Evolutionary conservation across 352 stramenopile species (phyloP), one percentile per base, ranked within the genome.

Genomic region (Phytophthora pistaciae): DNA sequence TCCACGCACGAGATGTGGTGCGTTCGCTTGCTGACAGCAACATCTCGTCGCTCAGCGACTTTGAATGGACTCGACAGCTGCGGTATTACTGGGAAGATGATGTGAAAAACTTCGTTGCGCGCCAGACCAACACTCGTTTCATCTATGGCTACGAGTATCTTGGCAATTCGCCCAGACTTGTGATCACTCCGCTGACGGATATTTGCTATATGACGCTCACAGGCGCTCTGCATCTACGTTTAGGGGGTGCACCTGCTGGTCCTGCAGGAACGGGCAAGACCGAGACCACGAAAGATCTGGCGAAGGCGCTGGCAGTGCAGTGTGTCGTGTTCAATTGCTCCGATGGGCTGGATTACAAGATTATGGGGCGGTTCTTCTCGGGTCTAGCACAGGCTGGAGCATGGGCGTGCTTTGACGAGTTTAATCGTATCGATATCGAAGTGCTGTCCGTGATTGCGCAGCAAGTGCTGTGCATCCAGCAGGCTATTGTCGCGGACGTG

Each of bases 291-390:
- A 98, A 98, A 54, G 96, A 99, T 79, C 73, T 99, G 13, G 96
- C 94, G 20, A 98, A 98, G 70, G 95, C 96, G 1, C 74, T 99
- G 13, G 96, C 94, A 5, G 91, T 98, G 9, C 95, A 98, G 60
- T 98, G 94, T 57, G 95, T 99, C 44, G 96, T 99, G 7, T 99
- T 99, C 64, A 99, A 99, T 75, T 99, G 96, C 64, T 98, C 95
- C 0, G 95, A 98, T 53, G 93, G 94, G 8, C 75, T 99, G 36
- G 95, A 99, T 77, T 98, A 98, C 80, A 98, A 98, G 73, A 98
- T 99, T 74, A 99, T 99, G 96, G 96, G 96, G 0, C 77, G 95
- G 0, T 99, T 98, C 78, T 99, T 98, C 79, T 98, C 95, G 0
- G 96, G 96, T 16, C 77, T 98, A 0, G 95, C 94, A 2, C 94